A percentile compares a stretch with the other conserved stretches of the same genome.
Evolutionary conservation across 2,329 filamentous ascomycete species (phyloP).

Genomic region (Orbilia ellipsospora): DNA sequence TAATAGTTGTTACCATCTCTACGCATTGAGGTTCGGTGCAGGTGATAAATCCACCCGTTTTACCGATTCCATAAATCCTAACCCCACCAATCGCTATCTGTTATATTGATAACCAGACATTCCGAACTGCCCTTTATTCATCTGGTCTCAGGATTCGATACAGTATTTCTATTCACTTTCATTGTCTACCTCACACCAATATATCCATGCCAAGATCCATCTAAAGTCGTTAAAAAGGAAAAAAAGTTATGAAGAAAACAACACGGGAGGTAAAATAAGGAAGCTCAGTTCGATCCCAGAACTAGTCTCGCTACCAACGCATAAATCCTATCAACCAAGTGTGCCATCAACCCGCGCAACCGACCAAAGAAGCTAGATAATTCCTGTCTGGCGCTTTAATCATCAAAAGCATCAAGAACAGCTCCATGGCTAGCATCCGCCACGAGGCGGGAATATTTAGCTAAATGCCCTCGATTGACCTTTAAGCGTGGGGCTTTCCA

Average conservation of each 20-base stretch:
- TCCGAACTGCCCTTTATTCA: not conserved
- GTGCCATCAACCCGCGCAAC: too few species aligned
- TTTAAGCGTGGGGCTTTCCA: slow-evolving; percentile 78
- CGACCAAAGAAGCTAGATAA: too few species aligned
- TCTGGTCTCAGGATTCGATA: not conserved
- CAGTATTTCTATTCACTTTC: slow-evolving; percentile 6
- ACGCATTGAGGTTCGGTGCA: too few species aligned
- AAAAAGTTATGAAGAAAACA: not conserved
- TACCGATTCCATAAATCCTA: too few species aligned
- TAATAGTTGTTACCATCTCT: too few species aligned
- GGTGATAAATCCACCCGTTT: too few species aligned
- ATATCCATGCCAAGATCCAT: slow-evolving; percentile 22
- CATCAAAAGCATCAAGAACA: slow-evolving; percentile 52
- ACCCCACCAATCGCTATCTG: too few species aligned
- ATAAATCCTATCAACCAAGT: too few species aligned
- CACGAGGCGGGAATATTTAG: slow-evolving; percentile 88
- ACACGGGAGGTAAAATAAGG: not conserved
- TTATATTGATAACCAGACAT: too few species aligned
- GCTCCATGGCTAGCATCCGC: slow-evolving; percentile 87
- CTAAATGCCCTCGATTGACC: slow-evolving; percentile 84
- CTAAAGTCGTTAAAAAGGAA: slow-evolving; percentile 16
- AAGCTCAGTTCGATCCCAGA: too few species aligned
- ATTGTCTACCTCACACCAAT: slow-evolving; percentile 32
- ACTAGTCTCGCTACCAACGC: too few species aligned
- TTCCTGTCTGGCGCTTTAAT: slow-evolving; percentile 7